Evolutionary conservation across 176 grass and related monocot species (phyloP).

Genomic region (Eleusine coracana): DNA sequence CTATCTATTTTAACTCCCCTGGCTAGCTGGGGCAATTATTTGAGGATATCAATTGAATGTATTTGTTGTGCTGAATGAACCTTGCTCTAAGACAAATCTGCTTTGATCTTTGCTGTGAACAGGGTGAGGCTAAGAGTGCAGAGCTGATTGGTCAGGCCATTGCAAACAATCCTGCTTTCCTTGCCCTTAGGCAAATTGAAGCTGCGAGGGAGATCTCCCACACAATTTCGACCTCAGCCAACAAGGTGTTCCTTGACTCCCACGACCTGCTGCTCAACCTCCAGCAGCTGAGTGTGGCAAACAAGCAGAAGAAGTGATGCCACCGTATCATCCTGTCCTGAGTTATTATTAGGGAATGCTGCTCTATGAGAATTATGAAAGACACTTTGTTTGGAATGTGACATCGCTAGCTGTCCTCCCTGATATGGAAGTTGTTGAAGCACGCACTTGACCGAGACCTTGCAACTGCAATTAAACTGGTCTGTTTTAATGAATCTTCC

Average conservation of each 20-base stretch:
- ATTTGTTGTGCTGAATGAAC: neutral
- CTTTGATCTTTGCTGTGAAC: neutral
- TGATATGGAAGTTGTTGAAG: neutral
- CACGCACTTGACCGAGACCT: neutral
- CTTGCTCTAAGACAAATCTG: neutral
- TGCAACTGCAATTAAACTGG: neutral
- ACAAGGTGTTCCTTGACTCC: conserved; percentile 84
- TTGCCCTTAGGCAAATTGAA: conserved; percentile 79
- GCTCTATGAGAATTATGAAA: neutral
- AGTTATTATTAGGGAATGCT: neutral
- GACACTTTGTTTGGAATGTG: neutral
- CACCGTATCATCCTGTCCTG: neutral
- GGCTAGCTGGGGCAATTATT: neutral
- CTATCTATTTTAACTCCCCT: no score
- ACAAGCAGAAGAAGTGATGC: conserved; percentile 54
- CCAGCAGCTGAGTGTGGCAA: conserved; percentile 46
- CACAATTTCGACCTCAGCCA: conserved; percentile 67
- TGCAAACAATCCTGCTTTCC: conserved; percentile 77
- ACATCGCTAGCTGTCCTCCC: neutral
- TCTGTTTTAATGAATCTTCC: neutral
- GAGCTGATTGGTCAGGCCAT: conserved; percentile 87
- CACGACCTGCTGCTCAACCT: conserved; percentile 81
- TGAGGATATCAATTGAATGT: neutral
- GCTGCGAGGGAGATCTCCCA: conserved; percentile 79
- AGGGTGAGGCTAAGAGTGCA: conserved; percentile 88